Conservation (phyloP, 441 rosid genomes). For the Bruguiera hainesii region DNA sequence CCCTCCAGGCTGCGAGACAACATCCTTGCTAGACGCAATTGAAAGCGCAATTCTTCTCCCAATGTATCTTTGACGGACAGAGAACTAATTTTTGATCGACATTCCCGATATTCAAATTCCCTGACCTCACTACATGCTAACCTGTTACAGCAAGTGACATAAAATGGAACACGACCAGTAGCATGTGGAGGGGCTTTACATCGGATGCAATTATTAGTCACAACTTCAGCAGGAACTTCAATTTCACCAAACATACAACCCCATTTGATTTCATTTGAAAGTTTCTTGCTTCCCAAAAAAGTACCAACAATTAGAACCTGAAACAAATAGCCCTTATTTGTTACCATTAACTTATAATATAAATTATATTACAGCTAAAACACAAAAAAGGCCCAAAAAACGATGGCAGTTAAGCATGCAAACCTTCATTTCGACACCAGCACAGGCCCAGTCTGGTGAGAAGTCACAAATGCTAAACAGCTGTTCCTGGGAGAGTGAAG, state of each 20-base stretch:
- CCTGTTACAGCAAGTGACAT: constrained; percentile 61
- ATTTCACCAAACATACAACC: constrained; percentile 76
- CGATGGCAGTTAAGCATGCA: not conserved
- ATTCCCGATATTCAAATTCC: constrained; percentile 63
- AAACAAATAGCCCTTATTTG: constrained; percentile 9
- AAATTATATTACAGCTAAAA: not conserved
- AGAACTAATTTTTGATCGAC: constrained; percentile 25
- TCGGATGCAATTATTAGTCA: constrained; percentile 42
- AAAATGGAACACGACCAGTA: constrained; percentile 60
- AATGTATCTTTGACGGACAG: constrained; percentile 12
- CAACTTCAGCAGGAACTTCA: constrained; percentile 65
- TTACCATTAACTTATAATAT: constrained; percentile 16
- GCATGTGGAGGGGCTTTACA: constrained; percentile 58
- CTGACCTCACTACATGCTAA: constrained; percentile 75
- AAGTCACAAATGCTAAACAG: constrained; percentile 60
- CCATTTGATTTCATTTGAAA: constrained; percentile 39
- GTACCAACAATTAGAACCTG: constrained; percentile 57
- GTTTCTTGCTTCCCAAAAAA: constrained; percentile 49
- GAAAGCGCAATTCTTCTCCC: constrained; percentile 34
- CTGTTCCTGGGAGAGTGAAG: constrained; percentile 70
- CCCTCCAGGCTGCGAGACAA: constrained; percentile 24
- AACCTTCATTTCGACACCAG: constrained; percentile 54
- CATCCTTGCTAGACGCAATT: constrained; percentile 43
- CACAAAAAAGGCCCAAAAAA: not conserved
- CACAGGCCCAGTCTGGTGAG: constrained; percentile 65